Conservation (phyloP, 208 protist species). For the Wallacemonas collosoma region DNA sequence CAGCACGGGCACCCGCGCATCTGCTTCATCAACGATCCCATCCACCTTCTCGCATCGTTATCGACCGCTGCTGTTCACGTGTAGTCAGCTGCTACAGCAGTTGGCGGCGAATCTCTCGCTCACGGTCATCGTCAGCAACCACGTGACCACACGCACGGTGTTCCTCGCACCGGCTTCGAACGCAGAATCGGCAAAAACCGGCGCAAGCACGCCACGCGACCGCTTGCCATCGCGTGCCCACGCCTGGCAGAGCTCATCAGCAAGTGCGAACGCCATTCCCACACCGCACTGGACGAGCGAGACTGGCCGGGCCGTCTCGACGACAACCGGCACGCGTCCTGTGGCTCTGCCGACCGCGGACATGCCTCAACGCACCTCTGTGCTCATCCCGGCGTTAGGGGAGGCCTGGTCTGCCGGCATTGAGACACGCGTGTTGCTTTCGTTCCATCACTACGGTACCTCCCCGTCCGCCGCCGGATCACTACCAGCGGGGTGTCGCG, state of each 20-base stretch:
- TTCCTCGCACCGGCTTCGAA: not conserved
- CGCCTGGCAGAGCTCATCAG: no score
- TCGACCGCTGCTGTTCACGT: slow-evolving; percentile 54
- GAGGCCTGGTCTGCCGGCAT: slow-evolving; percentile 67
- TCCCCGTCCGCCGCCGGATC: not conserved
- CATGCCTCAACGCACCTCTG: not conserved
- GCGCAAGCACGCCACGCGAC: no score
- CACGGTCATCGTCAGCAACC: slow-evolving; percentile 85
- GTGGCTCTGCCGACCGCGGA: no score
- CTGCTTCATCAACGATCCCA: not conserved
- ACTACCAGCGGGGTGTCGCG: slow-evolving; percentile 17
- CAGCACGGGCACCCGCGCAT: not conserved
- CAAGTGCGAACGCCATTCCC: no score
- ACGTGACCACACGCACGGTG: slow-evolving; percentile 69
- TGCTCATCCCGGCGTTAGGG: slow-evolving; percentile 76
- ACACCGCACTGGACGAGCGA: no score
- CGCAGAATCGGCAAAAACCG: no score
- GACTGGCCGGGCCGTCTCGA: no score
- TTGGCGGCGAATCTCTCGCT: slow-evolving; percentile 42
- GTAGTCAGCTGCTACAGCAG: slow-evolving; percentile 52
- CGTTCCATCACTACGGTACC: slow-evolving; percentile 59
- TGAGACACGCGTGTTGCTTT: slow-evolving; percentile 61
- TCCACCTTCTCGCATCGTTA: slow-evolving; percentile 41
- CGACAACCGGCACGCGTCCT: no score
- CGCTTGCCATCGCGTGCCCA: no score